phyloP scores from a whole-genome alignment of 2,329 filamentous ascomycete genomes.

The Coniochaeta ligniaria region DNA sequence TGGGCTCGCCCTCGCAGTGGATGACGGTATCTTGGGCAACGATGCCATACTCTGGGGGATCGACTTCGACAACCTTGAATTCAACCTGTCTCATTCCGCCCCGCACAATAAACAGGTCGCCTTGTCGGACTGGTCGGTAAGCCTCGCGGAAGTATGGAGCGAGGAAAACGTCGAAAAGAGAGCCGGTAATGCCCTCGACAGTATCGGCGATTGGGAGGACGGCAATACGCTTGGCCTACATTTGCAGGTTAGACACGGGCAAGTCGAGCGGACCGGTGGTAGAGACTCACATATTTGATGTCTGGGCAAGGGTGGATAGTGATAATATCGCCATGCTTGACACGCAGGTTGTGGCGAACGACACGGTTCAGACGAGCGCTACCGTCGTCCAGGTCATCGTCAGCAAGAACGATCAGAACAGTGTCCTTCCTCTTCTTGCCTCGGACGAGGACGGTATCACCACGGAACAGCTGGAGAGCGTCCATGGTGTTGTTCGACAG shows the following conservation, averaged over 20 bases:
- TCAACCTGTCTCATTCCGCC: conserved; percentile 99
- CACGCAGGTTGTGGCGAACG: conserved; percentile 93
- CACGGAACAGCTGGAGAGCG: conserved; percentile 93
- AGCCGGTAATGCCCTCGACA: conserved; percentile 94
- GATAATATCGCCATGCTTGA: conserved; percentile 97
- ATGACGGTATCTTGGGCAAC: conserved; percentile 98
- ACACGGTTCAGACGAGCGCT: conserved; percentile 97
- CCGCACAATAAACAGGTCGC: conserved; percentile 93
- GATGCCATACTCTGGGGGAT: conserved; percentile 96
- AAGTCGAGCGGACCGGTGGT: not conserved
- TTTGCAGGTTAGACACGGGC: not conserved
- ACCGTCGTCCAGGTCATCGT: conserved; percentile 96
- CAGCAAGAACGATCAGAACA: conserved; percentile 91
- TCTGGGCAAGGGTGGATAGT: conserved; percentile 96
- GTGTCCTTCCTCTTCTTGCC: conserved; percentile 99
- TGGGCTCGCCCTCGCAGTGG: conserved; percentile 92
- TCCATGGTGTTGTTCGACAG: conserved; percentile 99
- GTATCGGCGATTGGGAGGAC: conserved; percentile 98
- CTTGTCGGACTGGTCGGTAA: conserved; percentile 93
- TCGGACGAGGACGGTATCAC: conserved; percentile 95
- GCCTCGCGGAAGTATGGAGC: conserved; percentile 99
- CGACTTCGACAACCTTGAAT: conserved; percentile 99
- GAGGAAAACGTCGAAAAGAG: conserved; percentile 97
- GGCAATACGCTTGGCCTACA: conserved; percentile 92
- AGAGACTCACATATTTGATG: conserved; percentile 90